Conservation (phyloP, 140 eudicot genomes). For the Flaveria floridana region DNA sequence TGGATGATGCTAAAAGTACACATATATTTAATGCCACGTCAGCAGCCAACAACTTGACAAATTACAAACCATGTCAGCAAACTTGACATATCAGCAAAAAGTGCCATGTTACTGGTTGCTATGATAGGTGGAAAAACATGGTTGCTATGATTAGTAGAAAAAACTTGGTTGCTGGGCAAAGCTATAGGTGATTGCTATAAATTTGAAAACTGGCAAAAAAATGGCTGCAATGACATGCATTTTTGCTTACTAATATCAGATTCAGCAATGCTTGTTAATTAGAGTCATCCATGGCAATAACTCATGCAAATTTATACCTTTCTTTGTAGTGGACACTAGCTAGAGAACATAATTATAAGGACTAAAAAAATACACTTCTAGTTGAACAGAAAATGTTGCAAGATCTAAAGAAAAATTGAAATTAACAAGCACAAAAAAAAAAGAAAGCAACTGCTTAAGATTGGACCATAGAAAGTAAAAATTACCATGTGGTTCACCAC, state of each 20-base stretch:
- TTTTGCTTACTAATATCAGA: not conserved
- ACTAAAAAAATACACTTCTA: not conserved
- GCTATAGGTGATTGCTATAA: not conserved
- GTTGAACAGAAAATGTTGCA: constrained; percentile 8
- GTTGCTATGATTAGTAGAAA: not conserved
- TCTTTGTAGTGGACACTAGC: not conserved
- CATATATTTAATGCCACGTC: not conserved
- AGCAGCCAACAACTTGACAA: constrained; percentile 4
- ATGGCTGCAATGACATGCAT: not conserved
- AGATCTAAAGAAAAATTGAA: not conserved
- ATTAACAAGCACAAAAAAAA: constrained; percentile 20
- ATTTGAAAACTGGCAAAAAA: not conserved
- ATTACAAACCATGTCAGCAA: not conserved
- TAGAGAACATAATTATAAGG: not conserved
- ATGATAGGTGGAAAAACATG: not conserved
- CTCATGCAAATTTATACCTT: not conserved
- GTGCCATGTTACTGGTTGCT: not conserved
- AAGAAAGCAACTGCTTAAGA: constrained; percentile 2
- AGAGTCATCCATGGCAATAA: not conserved
- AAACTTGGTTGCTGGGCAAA: not conserved
- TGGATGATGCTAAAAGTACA: not conserved
- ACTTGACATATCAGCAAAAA: not conserved
- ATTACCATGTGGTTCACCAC: constrained; percentile 57
- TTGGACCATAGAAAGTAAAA: constrained; percentile 22
- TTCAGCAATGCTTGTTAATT: no score